Evolutionary conservation across 2,329 filamentous ascomycete species (phyloP), one percentile per base, ranked within the genome.

Genomic region (Triangularia verruculosa): DNA sequence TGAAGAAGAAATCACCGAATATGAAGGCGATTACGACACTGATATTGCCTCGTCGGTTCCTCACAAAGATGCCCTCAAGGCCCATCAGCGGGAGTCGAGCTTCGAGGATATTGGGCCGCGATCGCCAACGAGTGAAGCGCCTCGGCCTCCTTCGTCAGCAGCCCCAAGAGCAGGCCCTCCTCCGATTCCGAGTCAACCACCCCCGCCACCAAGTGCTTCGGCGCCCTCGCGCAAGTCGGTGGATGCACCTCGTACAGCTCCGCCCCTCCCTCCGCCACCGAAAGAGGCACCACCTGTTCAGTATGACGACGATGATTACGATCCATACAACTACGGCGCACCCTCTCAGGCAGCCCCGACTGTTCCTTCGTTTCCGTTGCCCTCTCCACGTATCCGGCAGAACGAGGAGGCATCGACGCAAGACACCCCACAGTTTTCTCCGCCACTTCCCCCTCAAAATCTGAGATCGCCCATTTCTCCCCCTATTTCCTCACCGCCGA

Each of bases 21-120:
- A 98, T 72, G 95, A 99, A 74, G 95, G 94, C 6, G 95, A 98
- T 73, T 98, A 98, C 74, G 95, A 98, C 71, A 98, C 95, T 6
- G 95, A 98, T 74, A 98, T 98, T 73, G 93, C 90, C 1, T 92
- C 93, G n/a, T 89, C 92, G 9, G 92, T 87, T n/a, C 92, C 91
- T 62, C 92, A 97, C 76, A 97, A 96, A 77, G 94, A 97, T 78
- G 93, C 94, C 0, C 77, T 98, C 66, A 96, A 94, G 75, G 80
- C 91, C 8, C 92, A 96, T 75, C 86, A 84, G 7, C 86, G 89
- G 61, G 91, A 94, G 54, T 86, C 89, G 6, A 96, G 91, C 73
- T 74, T 90, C 61, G 92, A 96, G 66, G 88, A 90, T 63, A 85
- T 81, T 47, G 84, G 84, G 2, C 78, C 87, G n/a, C 81, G 83